These are phyloP conservation scores for Silybum marianum DNA, from an alignment of 129 eudicot species.

Conservation along the genomic window DNA sequence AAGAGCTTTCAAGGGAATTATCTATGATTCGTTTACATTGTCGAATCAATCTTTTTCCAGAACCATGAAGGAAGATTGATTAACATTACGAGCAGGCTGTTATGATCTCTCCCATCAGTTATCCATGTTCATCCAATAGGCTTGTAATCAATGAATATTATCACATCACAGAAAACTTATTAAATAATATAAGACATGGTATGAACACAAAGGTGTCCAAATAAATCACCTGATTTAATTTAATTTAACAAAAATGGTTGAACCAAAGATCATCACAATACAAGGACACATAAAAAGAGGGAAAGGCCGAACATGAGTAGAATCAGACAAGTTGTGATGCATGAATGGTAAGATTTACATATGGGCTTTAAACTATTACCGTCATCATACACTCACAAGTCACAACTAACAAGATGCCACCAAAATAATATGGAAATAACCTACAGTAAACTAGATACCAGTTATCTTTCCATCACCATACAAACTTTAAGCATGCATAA, in stretches of 20 bases:
- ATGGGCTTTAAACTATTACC: background rate
- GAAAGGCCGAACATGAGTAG: background rate
- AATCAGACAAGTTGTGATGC: background rate
- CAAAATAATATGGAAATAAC: background rate
- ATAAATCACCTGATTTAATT: background rate
- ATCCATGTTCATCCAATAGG: constrained; percentile 1
- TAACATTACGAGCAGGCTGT: background rate
- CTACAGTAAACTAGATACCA: background rate
- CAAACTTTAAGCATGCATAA: background rate
- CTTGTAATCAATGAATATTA: constrained; percentile 4
- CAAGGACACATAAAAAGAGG: background rate
- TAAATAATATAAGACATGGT: background rate
- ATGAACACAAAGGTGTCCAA: constrained; percentile 10
- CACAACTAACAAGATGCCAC: background rate
- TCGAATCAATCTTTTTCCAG: background rate
- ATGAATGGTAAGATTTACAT: background rate
- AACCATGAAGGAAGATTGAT: background rate
- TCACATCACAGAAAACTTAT: background rate
- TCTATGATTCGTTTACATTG: background rate
- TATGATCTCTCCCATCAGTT: background rate
- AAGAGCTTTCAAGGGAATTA: background rate
- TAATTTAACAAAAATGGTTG: background rate
- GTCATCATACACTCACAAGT: background rate
- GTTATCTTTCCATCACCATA: background rate
- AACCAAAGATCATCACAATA: background rate